Percentiles rank a stretch among this genome's conserved stretches.
These are phyloP conservation scores for Strobilomyces dryophilus DNA, from an alignment of 768 basidiomycete genomes.

Conservation along the genomic window DNA sequence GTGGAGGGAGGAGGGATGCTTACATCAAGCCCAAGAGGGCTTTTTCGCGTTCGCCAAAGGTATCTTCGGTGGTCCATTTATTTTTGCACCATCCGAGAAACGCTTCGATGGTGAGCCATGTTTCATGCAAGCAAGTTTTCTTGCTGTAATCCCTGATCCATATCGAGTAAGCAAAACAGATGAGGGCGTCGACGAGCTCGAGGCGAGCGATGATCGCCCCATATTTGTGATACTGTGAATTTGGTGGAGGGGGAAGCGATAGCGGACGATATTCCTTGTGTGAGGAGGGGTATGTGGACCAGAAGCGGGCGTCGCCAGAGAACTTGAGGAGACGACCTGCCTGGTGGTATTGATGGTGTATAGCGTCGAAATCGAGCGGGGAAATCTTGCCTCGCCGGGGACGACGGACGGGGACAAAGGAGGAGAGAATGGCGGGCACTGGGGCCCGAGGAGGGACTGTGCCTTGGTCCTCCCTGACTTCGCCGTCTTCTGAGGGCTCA, in stretches of 20 bases:
- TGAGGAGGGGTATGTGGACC: conserved; percentile 64
- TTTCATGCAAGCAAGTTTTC: conserved; percentile 51
- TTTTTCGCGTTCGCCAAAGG: conserved; percentile 44
- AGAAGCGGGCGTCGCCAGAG: conserved; percentile 75
- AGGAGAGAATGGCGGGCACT: conserved; percentile 31
- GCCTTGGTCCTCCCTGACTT: conserved; percentile 39
- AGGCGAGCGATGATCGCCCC: conserved; percentile 73
- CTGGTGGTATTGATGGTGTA: conserved; percentile 67
- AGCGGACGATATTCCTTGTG: conserved; percentile 65
- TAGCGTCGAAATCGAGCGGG: conserved; percentile 46
- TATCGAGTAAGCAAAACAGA: conserved; percentile 79
- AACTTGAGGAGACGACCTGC: conserved; percentile 77
- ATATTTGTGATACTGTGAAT: conserved; percentile 70
- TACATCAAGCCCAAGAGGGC: conserved; percentile 80
- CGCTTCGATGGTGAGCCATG: conserved; percentile 65
- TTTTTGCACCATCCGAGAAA: conserved; percentile 70
- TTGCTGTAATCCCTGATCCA: conserved; percentile 72
- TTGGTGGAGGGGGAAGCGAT: conserved; percentile 56
- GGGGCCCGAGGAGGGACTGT: conserved; percentile 20
- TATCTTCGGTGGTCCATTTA: conserved; percentile 53
- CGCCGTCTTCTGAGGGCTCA: conserved; percentile 45
- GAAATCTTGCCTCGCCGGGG: conserved; percentile 58
- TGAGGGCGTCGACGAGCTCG: conserved; percentile 75
- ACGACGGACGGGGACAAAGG: conserved; percentile 55
- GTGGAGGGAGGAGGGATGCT: conserved; percentile 30